Base-by-base conservation (phyloP, 257 asterid species). In the Solanum tarijense region DNA sequence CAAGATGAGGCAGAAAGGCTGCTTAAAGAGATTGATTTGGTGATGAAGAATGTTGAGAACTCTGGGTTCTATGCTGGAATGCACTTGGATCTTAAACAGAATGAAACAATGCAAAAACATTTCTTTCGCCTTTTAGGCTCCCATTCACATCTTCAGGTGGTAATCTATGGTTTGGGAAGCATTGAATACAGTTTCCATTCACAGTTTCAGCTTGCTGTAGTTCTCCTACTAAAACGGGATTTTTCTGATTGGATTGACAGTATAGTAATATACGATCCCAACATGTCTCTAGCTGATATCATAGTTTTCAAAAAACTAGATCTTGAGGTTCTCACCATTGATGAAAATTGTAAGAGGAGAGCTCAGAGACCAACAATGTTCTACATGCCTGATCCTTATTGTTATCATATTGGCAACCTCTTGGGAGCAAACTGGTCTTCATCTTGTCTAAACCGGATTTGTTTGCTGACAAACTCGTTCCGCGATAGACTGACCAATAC, bases 371-470 rank as follows among this genome's bases (percentile, higher is more conserved):
- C 86, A 23, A 87, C 89, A 27, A 52, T 78, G 7, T 65, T 87
- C 43, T 87, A 38, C 82, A 79, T 87, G 86, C 89, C 82, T 18
- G 18, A 16, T 35, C 66, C 88, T 12, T 7, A 62, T 36, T 7
- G 7, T 4, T 2, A 8, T 20, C 68, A 27, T 16, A 29, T 62
- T 2, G 89, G 68, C 31, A 55, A 87, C 21, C 62, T 87, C 21
- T 25, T 87, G 82, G 48, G 72, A 74, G 86, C 86, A 36, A 87
- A 87, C 62, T 87, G 86, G 89, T 79, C 81, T 58, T 74, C 86
- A 8, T 62, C 86, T 65, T 60, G 48, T 25, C 46, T 79, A 25
- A 87, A 87, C 38, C 82, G 34, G 71, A 68, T 87, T 32, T 36
- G 82, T 39, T 31, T 79, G 12, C 14, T 62, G 48, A 21, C 43